Percentiles rank a stretch among this genome's conserved stretches.
Conservation (phyloP, 108 stramenopile species). For the Pseudonitzschia pungens region DNA sequence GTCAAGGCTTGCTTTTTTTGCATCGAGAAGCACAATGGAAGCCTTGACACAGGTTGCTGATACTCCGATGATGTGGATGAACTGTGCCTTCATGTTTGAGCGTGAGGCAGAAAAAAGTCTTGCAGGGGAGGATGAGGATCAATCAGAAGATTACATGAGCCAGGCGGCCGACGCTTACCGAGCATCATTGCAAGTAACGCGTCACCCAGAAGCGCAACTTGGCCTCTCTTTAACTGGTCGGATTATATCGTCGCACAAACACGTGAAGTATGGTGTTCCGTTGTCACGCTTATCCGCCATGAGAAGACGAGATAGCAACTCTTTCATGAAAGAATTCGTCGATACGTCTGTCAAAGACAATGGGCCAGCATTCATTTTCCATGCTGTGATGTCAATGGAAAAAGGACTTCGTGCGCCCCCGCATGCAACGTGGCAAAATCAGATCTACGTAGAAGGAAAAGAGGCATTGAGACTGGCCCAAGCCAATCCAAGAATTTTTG, state of each 20-base stretch:
- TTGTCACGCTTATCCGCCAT: not conserved
- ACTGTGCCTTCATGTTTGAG: slow-evolving; percentile 67
- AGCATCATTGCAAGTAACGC: slow-evolving; percentile 60
- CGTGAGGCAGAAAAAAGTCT: slow-evolving; percentile 26
- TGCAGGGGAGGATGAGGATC: not conserved
- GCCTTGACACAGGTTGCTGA: slow-evolving; percentile 68
- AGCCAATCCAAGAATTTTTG: not conserved
- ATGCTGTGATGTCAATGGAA: slow-evolving; percentile 28
- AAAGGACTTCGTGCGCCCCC: not conserved
- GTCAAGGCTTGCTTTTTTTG: slow-evolving; percentile 26
- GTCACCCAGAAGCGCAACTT: slow-evolving; percentile 55
- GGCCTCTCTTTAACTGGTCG: slow-evolving; percentile 55
- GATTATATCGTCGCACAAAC: not conserved
- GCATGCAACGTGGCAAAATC: slow-evolving; percentile 3
- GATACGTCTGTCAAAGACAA: not conserved
- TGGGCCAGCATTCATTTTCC: slow-evolving; percentile 1
- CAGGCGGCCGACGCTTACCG: slow-evolving; percentile 70
- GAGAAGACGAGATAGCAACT: slow-evolving; percentile 15
- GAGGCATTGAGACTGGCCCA: not conserved
- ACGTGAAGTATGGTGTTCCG: not conserved
- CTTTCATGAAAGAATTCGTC: slow-evolving; percentile 29
- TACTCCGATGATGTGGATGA: slow-evolving; percentile 82
- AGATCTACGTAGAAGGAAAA: slow-evolving; percentile 3
- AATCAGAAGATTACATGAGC: slow-evolving; percentile 17
- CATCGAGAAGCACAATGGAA: slow-evolving; percentile 50